Percentiles rank a stretch among this genome's conserved stretches.
Conservation (phyloP, 371 early-diverging fungal species). For the Mycotypha africana region DNA sequence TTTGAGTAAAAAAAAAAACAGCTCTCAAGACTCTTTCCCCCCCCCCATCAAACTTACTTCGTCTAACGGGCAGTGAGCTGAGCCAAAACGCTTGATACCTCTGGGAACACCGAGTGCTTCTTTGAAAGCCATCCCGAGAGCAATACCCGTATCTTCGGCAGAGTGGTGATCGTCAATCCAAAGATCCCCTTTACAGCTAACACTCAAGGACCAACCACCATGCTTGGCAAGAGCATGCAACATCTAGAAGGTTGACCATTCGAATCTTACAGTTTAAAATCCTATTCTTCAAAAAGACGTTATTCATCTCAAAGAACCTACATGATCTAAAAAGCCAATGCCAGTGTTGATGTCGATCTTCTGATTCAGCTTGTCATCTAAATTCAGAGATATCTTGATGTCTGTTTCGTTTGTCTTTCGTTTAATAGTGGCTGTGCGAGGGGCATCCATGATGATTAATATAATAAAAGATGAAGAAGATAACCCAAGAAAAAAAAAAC, state of each 20-base stretch:
- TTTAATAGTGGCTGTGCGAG: constrained; percentile 58
- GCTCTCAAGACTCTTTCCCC: no score
- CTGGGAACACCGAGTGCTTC: constrained; percentile 84
- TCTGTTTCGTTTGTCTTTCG: constrained; percentile 96
- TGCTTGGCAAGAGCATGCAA: constrained; percentile 96
- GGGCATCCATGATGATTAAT: constrained; percentile 13
- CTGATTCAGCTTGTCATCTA: constrained; percentile 57
- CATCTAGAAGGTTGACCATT: no score
- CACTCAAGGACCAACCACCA: constrained; percentile 76
- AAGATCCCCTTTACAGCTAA: constrained; percentile 86
- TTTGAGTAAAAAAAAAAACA: no score
- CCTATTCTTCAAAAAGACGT: neutral
- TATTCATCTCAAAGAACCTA: constrained; percentile 21
- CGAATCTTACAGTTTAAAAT: no score
- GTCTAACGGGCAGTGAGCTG: constrained; percentile 93
- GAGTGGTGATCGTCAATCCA: constrained; percentile 98
- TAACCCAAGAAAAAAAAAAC: no score
- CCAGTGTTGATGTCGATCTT: constrained; percentile 81
- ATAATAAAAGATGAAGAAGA: no score
- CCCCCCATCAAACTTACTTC: constrained; percentile 50
- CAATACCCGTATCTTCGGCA: constrained; percentile 93
- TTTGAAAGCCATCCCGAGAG: constrained; percentile 90
- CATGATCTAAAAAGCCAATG: constrained; percentile 97
- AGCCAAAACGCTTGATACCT: constrained; percentile 93
- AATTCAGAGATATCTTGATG: constrained; percentile 63